Base-by-base conservation (phyloP, 495 filamentous ascomycete species). In the Chlorociboria aeruginascens region DNA sequence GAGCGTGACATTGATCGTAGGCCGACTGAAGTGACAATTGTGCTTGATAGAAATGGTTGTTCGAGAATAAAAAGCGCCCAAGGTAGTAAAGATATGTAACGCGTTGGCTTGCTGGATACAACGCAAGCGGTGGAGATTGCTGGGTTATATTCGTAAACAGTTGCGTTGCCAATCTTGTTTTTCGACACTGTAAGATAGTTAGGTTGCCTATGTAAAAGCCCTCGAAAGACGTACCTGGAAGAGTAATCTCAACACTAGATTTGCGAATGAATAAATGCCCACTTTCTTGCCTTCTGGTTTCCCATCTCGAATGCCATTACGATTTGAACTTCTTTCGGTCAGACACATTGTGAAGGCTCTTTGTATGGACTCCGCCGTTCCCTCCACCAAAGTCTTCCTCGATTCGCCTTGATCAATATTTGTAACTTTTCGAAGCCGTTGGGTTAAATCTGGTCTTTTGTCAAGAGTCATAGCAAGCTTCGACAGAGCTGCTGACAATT, bases 1-100 rank as follows among this genome's bases (percentile, higher is more conserved):
- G 66, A 2, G 69, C 66, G 33, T 82, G 86, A 43, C 82, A 85
- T 64, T 94, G 82, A 30, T 78, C 66, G 64, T 95, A 95, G 1
- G 90, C 85, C 25, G 78, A 69, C 56, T 89, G 78, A 10, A 95
- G 69, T 35, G 79, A 85, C 25, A 75, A 68, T 45, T 81, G 77
- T 0, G 90, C 85, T 11, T 77, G 74, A 53, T 76, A 78, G 65
- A 85, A 95, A 55, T 94, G 81, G 37, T 74, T 82, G 51, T 85
- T 86, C 46, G 81, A 77, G 58, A 95, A 89, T 50, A 84, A 73
- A 58, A 89, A 95, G 34, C 89, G 83, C 29, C 90, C 90, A 13
- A 95, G 83, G 59, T 95, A 96, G 65, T 95, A 96, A 6, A 95
- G 79, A 61, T 89, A 97, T 16, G 90, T 89, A 28, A 93, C 85